phyloP scores from a whole-genome alignment of 2,329 filamentous ascomycete genomes.

The Fusarium redolens region DNA sequence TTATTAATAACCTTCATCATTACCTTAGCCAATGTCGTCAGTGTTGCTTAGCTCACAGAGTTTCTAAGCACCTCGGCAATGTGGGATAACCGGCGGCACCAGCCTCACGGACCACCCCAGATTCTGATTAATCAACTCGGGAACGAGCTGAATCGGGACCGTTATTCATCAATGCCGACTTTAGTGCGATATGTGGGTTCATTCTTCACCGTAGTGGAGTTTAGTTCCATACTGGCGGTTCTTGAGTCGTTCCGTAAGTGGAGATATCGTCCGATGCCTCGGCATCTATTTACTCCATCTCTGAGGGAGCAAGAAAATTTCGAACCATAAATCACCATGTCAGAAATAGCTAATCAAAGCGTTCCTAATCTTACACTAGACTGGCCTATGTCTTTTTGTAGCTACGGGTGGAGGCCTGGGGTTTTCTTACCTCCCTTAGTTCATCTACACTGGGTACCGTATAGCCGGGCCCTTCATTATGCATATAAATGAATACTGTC shows the following conservation, averaged over 20 bases:
- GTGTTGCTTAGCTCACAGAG: fast-evolving
- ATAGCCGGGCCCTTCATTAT: not conserved
- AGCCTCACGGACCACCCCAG: not conserved
- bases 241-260: not conserved
- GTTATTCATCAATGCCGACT: not conserved
- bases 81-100: not conserved
- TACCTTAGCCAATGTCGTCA: fast-evolving
- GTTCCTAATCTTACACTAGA: fast-evolving
- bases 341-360: fast-evolving
- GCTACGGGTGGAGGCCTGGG: not conserved
- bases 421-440: not conserved
- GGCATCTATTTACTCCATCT: not conserved
- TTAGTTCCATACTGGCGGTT: not conserved
- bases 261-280: not conserved
- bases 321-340: fast-evolving
- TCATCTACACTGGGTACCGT: not conserved
- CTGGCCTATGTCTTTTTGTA: not conserved
- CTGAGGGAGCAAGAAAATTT: fast-evolving
- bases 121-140: not conserved
- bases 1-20: fast-evolving
- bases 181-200: not conserved
- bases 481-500: not conserved
- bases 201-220: not conserved
- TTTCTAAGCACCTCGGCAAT: not conserved
- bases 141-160: not conserved